phyloP scores from a whole-genome alignment of 495 filamentous ascomycete genomes.

The Parathielavia appendiculata region DNA sequence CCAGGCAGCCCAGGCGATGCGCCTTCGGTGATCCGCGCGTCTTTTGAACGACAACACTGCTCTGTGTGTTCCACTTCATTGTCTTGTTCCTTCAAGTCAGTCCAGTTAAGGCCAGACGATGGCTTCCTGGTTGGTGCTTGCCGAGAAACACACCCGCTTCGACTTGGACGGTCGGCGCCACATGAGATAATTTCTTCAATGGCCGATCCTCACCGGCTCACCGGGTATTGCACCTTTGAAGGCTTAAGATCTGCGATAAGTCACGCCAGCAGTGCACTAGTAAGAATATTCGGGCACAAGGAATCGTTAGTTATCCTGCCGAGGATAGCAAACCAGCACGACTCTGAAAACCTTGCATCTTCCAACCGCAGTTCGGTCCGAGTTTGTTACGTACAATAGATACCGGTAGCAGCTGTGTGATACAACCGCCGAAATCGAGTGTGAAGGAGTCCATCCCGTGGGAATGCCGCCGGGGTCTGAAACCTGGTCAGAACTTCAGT shows the following conservation, averaged over 20 bases:
- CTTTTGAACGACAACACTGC: background rate
- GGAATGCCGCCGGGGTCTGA: too few species aligned
- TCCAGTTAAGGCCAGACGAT: background rate
- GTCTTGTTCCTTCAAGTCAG: background rate
- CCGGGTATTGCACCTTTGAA: constrained; percentile 11
- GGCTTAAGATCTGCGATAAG: background rate
- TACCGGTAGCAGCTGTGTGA: background rate
- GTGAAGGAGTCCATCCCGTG: too few species aligned
- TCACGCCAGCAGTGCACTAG: background rate
- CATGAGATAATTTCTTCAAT: background rate
- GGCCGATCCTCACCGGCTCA: constrained; percentile 14
- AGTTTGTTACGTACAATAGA: too few species aligned
- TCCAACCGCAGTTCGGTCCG: too few species aligned
- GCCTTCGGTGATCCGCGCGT: background rate
- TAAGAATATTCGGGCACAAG: background rate
- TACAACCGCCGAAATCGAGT: background rate
- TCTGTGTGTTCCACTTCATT: background rate
- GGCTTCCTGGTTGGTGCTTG: background rate
- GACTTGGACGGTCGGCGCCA: background rate
- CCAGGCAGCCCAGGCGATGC: constrained; percentile 1
- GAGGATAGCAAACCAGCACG: too few species aligned
- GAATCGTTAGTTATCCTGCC: too few species aligned
- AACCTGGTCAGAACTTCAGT: too few species aligned
- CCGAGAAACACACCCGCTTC: background rate
- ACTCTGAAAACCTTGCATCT: too few species aligned